A percentile compares a stretch with the other conserved stretches of the same genome.
These are phyloP conservation scores for Cystobasidium ongulense DNA, from an alignment of 768 basidiomycete species.

Conservation along the genomic window DNA sequence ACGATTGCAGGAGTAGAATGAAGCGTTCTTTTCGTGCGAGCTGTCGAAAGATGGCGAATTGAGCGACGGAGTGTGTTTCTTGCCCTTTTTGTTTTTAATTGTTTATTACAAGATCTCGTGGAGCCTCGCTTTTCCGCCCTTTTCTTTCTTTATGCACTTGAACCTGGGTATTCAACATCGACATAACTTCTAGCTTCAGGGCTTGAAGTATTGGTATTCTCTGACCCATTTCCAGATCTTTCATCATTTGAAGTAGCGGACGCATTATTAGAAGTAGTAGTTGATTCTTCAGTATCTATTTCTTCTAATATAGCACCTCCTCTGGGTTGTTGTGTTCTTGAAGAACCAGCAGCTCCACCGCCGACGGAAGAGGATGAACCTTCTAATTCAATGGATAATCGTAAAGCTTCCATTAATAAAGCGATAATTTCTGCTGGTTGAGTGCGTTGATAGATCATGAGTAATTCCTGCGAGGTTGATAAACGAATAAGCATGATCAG, in stretches of 20 bases:
- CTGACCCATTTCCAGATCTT: background rate
- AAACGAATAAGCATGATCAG: background rate
- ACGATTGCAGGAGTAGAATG: too few species aligned
- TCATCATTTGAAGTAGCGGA: background rate
- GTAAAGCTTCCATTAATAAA: conserved; percentile 40
- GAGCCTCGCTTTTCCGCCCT: too few species aligned
- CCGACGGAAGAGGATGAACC: background rate
- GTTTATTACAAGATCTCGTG: too few species aligned
- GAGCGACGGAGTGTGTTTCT: too few species aligned
- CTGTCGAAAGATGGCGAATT: too few species aligned
- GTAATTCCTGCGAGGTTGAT: conserved; percentile 72
- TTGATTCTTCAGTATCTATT: conserved; percentile 12
- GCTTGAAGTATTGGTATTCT: background rate
- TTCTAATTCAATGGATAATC: conserved; percentile 1
- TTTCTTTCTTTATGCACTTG: background rate
- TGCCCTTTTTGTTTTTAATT: too few species aligned
- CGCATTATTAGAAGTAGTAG: background rate
- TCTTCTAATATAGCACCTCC: conserved; percentile 8
- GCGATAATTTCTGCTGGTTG: conserved; percentile 56
- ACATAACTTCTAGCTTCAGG: conserved; percentile 21
- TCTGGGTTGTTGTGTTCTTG: background rate
- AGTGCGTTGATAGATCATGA: conserved; percentile 88
- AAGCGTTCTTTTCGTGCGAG: too few species aligned
- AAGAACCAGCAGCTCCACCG: background rate
- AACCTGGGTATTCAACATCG: conserved; percentile 6